Percentiles rank a stretch among this genome's conserved stretches.
Evolutionary conservation across 768 basidiomycete species (phyloP).

Genomic region (Suillus alpinus): DNA sequence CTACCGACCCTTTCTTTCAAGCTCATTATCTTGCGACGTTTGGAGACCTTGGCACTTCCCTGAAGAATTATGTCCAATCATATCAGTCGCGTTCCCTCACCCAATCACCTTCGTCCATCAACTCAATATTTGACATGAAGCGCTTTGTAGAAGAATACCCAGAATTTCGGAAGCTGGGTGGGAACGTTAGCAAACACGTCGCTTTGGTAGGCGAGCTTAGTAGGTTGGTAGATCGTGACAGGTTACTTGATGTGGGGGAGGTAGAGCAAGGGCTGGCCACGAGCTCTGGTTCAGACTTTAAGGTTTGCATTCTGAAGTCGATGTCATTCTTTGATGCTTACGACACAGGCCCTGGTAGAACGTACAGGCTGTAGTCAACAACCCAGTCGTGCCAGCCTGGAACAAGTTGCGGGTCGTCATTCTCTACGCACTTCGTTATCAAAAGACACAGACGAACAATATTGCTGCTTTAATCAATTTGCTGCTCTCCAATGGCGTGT

Average conservation of each 20-base stretch:
- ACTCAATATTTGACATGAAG: slow-evolving; percentile 96
- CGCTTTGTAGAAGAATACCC: slow-evolving; percentile 97
- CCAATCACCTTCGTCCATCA: slow-evolving; percentile 76
- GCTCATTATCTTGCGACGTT: slow-evolving; percentile 89
- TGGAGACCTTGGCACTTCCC: slow-evolving; percentile 89
- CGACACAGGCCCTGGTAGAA: slow-evolving; percentile 48
- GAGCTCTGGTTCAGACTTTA: slow-evolving; percentile 85
- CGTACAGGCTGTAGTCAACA: slow-evolving; percentile 76
- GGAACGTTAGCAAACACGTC: slow-evolving; percentile 98
- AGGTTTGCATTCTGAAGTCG: slow-evolving; percentile 43
- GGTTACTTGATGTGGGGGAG: slow-evolving; percentile 87
- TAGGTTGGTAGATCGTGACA: slow-evolving; percentile 81
- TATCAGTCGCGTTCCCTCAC: slow-evolving; percentile 84
- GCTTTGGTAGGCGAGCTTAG: slow-evolving; percentile 96
- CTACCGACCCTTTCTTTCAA: slow-evolving; percentile 93
- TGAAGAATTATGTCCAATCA: slow-evolving; percentile 91
- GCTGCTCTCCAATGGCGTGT: slow-evolving; percentile 71
- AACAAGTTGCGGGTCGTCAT: slow-evolving; percentile 91
- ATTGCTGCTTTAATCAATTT: slow-evolving; percentile 78
- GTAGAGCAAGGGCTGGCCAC: slow-evolving; percentile 95
- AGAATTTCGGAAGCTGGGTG: slow-evolving; percentile 93
- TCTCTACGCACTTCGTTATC: slow-evolving; percentile 90
- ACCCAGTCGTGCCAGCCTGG: slow-evolving; percentile 63
- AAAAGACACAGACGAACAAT: slow-evolving; percentile 81
- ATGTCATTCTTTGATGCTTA: slow-evolving; percentile 1